Percentiles rank a stretch among this genome's conserved stretches.
Conservation (phyloP, 169 alveolate genomes). For the Eimeria nieschulzi region DNA sequence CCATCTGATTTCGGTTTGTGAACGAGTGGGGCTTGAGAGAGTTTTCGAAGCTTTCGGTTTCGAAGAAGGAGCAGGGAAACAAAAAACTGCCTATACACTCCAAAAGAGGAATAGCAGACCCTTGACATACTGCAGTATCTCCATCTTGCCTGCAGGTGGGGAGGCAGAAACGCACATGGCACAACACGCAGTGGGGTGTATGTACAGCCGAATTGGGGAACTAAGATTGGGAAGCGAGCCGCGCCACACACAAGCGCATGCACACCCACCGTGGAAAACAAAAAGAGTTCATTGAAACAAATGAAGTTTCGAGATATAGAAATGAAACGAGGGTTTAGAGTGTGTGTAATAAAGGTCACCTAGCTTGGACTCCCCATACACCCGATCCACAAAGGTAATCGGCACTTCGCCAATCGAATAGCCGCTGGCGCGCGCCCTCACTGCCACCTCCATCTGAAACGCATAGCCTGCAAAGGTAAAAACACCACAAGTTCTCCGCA, state of each 20-base stretch:
- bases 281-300: background rate
- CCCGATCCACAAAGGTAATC: constrained; percentile 96
- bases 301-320: background rate
- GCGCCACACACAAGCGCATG: background rate
- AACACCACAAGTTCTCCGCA: background rate
- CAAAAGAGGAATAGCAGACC: constrained; percentile 90
- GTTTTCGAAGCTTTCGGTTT: background rate
- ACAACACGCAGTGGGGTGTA: too few species aligned
- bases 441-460: constrained; percentile 97
- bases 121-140: constrained; percentile 90
- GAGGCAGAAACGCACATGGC: background rate
- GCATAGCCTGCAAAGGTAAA: constrained; percentile 90
- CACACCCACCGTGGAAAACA: background rate
- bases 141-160: constrained; percentile 83
- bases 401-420: constrained; percentile 96
- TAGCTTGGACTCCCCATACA: constrained; percentile 96
- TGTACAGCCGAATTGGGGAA: background rate
- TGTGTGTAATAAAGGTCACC: constrained; percentile 74
- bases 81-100: constrained; percentile 83
- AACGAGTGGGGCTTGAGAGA: background rate
- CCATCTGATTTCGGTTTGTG: background rate
- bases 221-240: background rate
- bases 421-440: constrained; percentile 91
- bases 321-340: background rate
- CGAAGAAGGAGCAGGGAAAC: background rate